Evolutionary conservation across 192 early-diverging fungal genomes (phyloP).

Genomic region (Spizellomyces punctatus): DNA sequence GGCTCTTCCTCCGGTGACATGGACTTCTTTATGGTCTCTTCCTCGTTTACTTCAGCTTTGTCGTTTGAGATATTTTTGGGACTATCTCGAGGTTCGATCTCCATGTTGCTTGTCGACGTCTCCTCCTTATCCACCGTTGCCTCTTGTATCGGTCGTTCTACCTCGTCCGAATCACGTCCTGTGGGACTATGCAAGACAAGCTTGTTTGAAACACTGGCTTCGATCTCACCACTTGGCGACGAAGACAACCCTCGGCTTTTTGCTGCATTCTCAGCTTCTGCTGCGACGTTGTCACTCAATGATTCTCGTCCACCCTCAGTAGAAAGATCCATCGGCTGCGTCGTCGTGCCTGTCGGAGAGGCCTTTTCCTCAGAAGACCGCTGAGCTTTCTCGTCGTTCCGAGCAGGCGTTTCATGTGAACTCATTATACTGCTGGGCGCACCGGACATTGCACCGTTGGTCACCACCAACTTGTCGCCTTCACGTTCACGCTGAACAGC

Average conservation of each 20-base stretch:
- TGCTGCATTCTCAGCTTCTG: no score
- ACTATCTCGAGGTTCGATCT: no score
- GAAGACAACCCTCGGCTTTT: no score
- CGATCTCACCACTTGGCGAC: background rate
- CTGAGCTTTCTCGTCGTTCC: background rate
- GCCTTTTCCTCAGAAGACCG: background rate
- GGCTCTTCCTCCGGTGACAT: no score
- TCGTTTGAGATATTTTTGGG: no score
- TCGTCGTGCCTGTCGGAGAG: background rate
- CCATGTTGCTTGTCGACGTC: background rate
- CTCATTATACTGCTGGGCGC: background rate
- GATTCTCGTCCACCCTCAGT: no score
- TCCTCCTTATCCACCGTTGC: background rate
- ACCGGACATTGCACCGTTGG: background rate
- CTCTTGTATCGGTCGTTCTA: background rate
- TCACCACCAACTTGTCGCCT: background rate
- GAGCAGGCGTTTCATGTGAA: background rate
- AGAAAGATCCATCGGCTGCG: no score
- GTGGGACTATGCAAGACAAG: background rate
- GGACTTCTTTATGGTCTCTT: no score
- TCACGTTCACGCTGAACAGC: background rate
- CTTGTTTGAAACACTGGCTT: background rate
- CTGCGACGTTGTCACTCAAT: no score
- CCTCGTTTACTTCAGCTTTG: no score
- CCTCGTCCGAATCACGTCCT: background rate